phyloP scores from a whole-genome alignment of 2,329 filamentous ascomycete genomes.

The Fusarium staphyleae region DNA sequence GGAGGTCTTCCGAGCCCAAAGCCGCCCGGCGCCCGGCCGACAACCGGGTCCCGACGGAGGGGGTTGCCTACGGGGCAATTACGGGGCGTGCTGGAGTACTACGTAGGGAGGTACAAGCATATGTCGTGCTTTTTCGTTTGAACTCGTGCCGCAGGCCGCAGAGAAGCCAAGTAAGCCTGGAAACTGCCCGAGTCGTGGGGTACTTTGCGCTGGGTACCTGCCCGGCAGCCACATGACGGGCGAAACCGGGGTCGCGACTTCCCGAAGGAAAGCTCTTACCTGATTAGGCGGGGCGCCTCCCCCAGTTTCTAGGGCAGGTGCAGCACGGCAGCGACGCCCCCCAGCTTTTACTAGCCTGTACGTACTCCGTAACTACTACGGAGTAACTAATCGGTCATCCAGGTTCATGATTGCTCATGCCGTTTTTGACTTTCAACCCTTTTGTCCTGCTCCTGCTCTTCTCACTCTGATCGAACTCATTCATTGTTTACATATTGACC shows the following conservation, averaged over 20 bases:
- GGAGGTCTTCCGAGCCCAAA: constrained; percentile 30
- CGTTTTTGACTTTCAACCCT: constrained; percentile 23
- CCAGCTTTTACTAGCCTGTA: constrained; percentile 9
- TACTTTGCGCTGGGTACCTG: constrained; percentile 10
- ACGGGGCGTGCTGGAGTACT: constrained; percentile 10
- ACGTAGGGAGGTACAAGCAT: background rate
- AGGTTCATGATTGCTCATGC: constrained; percentile 6
- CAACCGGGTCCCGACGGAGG: constrained; percentile 27
- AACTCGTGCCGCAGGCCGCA: background rate
- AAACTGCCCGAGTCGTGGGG: too few relatives aligned
- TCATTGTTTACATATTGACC: constrained; percentile 10
- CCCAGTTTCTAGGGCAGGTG: constrained; percentile 25
- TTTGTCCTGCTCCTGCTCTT: constrained; percentile 28
- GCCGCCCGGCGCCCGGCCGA: constrained; percentile 19
- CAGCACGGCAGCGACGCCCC: constrained; percentile 9
- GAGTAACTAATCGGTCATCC: constrained; percentile 12
- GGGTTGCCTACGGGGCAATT: constrained; percentile 16
- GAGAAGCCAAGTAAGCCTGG: constrained; percentile 8
- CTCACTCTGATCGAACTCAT: constrained; percentile 6
- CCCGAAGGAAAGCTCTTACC: constrained; percentile 22
- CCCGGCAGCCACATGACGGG: constrained; percentile 22
- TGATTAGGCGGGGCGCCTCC: constrained; percentile 28
- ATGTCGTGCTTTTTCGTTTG: constrained; percentile 9
- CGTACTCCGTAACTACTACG: too few relatives aligned
- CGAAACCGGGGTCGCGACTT: constrained; percentile 37